These are phyloP conservation scores for Dryadomyces sulphureus DNA, from an alignment of 2,329 filamentous ascomycete species.

Conservation along the genomic window DNA sequence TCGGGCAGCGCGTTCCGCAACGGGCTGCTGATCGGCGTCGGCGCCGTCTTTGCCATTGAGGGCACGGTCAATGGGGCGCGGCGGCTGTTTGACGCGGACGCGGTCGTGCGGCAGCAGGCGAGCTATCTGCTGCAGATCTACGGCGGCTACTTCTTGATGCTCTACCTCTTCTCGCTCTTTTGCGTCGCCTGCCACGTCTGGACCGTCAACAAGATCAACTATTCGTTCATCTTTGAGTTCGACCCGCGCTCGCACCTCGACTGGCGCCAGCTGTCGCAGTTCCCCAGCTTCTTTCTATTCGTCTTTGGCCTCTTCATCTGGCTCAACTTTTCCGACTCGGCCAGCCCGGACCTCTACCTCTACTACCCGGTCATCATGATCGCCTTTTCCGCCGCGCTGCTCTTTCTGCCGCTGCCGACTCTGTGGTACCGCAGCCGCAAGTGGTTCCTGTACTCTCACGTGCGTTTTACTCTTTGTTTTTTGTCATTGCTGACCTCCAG, in stretches of 20 bases:
- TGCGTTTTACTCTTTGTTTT: constrained; percentile 26
- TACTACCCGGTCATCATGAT: constrained; percentile 81
- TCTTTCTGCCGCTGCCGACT: constrained; percentile 62
- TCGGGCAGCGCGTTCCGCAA: constrained; percentile 44
- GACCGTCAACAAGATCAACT: constrained; percentile 79
- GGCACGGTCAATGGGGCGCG: constrained; percentile 46
- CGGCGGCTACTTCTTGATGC: constrained; percentile 75
- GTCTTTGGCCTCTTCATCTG: constrained; percentile 69
- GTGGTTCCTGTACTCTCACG: constrained; percentile 85
- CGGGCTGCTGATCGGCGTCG: constrained; percentile 53
- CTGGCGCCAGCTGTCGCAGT: constrained; percentile 76
- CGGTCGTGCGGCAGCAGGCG: constrained; percentile 34
- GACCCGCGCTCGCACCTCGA: constrained; percentile 75
- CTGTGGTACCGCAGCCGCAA: constrained; percentile 62
- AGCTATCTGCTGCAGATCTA: constrained; percentile 77
- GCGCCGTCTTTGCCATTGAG: constrained; percentile 50
- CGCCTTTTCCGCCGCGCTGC: constrained; percentile 46
- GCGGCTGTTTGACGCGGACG: constrained; percentile 35
- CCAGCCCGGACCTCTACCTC: constrained; percentile 52
- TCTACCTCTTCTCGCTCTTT: constrained; percentile 71
- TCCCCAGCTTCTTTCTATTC: constrained; percentile 73
- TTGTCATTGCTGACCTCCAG: constrained; percentile 24
- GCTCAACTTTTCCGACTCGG: constrained; percentile 69
- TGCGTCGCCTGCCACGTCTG: constrained; percentile 74
- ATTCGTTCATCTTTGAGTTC: constrained; percentile 93